phyloP scores from a whole-genome alignment of 257 asterid genomes.

The Jasminum sambac region DNA sequence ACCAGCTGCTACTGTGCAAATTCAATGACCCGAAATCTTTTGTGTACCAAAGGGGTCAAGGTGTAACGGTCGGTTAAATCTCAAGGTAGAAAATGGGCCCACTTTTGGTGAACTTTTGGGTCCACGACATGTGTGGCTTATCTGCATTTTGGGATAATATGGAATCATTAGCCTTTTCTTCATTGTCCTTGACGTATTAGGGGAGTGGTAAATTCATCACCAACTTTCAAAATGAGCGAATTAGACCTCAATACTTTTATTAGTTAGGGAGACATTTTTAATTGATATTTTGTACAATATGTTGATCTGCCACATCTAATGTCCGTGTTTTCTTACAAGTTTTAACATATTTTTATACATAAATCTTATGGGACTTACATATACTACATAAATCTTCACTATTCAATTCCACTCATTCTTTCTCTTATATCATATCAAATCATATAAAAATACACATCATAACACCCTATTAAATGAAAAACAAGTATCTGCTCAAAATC shows the following conservation, averaged over 20 bases:
- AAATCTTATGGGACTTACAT: too few relatives aligned
- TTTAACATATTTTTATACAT: too few relatives aligned
- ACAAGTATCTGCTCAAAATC: too few relatives aligned
- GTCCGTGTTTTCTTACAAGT: too few relatives aligned
- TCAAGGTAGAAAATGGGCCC: slow-evolving; percentile 19
- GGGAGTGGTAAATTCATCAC: background rate
- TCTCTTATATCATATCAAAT: too few relatives aligned
- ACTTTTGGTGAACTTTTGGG: slow-evolving; percentile 1
- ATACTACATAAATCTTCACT: too few relatives aligned
- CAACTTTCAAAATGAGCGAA: background rate
- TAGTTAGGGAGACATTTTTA: too few relatives aligned
- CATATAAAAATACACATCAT: too few relatives aligned
- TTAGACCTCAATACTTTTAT: background rate
- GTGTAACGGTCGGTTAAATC: slow-evolving; percentile 70
- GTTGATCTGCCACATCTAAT: too few relatives aligned
- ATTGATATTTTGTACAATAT: too few relatives aligned
- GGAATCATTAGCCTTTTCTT: background rate
- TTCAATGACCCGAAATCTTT: slow-evolving; percentile 51
- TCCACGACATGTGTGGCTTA: background rate
- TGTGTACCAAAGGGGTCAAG: slow-evolving; percentile 54
- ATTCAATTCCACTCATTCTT: too few relatives aligned
- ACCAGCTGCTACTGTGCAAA: slow-evolving; percentile 4
- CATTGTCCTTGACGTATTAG: background rate
- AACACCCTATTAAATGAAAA: too few relatives aligned
- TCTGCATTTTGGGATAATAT: background rate